Percentiles rank a stretch among this genome's conserved stretches.
Conservation (phyloP, 192 early-diverging fungal genomes). For the Coemansia sp. region DNA sequence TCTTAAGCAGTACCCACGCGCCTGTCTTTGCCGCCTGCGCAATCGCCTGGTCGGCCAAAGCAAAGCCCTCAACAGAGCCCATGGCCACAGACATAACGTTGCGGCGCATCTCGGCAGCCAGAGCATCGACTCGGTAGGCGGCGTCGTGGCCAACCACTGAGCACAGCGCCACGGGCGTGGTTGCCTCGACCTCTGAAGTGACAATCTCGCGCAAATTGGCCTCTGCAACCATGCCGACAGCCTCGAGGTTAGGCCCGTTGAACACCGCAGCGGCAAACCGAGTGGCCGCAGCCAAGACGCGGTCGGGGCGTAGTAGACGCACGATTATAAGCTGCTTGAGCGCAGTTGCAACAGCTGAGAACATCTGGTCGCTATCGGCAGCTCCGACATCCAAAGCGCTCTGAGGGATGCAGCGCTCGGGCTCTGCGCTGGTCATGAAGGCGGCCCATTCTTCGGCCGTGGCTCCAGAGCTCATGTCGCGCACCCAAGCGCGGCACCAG, state of each 20-base stretch:
- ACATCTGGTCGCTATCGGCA: neutral
- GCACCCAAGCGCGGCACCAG: slow-evolving; percentile 43
- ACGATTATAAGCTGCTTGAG: slow-evolving; percentile 79
- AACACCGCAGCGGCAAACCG: slow-evolving; percentile 67
- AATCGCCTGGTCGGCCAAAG: slow-evolving; percentile 87
- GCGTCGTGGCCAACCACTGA: slow-evolving; percentile 95
- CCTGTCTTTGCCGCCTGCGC: slow-evolving; percentile 76
- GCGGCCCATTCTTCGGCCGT: slow-evolving; percentile 7
- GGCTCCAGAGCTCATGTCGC: neutral
- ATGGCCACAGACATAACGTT: slow-evolving; percentile 85
- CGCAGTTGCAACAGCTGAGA: slow-evolving; percentile 43
- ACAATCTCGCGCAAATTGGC: slow-evolving; percentile 70
- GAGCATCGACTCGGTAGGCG: slow-evolving; percentile 86
- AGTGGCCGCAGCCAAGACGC: slow-evolving; percentile 68
- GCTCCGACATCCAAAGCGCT: neutral
- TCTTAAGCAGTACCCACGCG: slow-evolving; percentile 96
- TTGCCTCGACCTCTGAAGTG: slow-evolving; percentile 61
- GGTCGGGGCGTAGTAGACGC: slow-evolving; percentile 86
- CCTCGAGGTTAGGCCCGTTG: slow-evolving; percentile 15
- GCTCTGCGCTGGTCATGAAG: slow-evolving; percentile 18
- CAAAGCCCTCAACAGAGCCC: slow-evolving; percentile 94
- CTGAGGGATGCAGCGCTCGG: slow-evolving; percentile 32
- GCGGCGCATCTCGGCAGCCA: slow-evolving; percentile 64
- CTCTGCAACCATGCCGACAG: slow-evolving; percentile 45
- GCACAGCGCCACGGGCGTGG: slow-evolving; percentile 89